Evolutionary conservation across 2,329 filamentous ascomycete genomes (phyloP), one percentile per base, ranked within the genome.

Genomic region (Piedraia hortae): DNA sequence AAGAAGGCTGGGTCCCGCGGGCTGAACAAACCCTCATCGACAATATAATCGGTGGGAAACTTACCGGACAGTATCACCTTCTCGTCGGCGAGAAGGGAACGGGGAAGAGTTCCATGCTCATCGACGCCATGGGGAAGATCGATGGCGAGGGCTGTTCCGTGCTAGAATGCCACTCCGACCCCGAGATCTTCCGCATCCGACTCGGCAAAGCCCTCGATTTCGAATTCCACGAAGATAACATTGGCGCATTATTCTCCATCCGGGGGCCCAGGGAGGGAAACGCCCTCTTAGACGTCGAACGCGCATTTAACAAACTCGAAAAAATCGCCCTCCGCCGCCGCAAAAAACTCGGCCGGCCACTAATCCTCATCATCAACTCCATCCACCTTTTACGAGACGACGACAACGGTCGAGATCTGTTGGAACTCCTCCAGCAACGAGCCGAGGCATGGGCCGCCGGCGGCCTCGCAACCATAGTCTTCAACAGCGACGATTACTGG

Each of bases 401-500:
- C 35, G 74, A 88, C 4, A 75, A 88, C 36, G 85, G 85, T n/a
- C 69, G 71, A 25, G 77, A 93, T 41, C 53, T 97, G 8, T 64
- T 97, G 18, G 85, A 97, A 45, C 62, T 97, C 21, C 65, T 97
- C 14, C 85, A 97, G 39, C 85, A 97, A 42, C 65, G 80, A 14
- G 82, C 85, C 1, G 85, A 97, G 46, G 73, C 85, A 44, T 97
- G 85, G 85, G 82, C 85, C 1, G 85, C 82, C 1, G 65, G 73
- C 10, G 82, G 77, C 31, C 58, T 97, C 5, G 74, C 88, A 14
- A 93, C 85, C 1, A 62, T 77, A 54, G 67, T 97, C 15, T 78
- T 97, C 50, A 93, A 91, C 47, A 80, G 68, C 24, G 85, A 97
- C 45, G 85, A 93, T 42, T 97, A 90, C 47, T 97, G 85, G 85